Evolutionary conservation across 192 early-diverging fungal species (phyloP).

Genomic region (Coemansia sp.): DNA sequence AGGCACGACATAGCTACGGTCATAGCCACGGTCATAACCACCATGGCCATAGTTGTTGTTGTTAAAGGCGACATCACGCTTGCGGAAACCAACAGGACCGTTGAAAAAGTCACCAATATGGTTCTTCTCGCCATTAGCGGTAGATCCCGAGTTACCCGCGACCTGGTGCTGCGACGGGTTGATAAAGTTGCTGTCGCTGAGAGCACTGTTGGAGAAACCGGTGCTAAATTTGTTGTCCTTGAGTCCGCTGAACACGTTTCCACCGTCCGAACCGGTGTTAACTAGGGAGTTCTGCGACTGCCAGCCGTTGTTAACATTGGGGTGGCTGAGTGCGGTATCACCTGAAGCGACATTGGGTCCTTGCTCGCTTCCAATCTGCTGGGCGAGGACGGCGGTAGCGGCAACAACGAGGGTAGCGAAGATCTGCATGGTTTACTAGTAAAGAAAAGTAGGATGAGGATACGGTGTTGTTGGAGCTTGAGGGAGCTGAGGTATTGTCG

Average conservation of each 20-base stretch:
- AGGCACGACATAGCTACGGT: conserved; percentile 8
- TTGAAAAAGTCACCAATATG: conserved; percentile 25
- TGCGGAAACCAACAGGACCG: conserved; percentile 5
- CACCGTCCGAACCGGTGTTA: conserved; percentile 27
- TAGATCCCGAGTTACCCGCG: conserved; percentile 25
- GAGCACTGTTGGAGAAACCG: conserved; percentile 26
- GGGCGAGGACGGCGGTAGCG: conserved; percentile 53
- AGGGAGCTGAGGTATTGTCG: not conserved
- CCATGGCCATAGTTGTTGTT: conserved; percentile 31
- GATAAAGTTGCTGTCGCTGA: conserved; percentile 31
- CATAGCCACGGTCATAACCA: conserved; percentile 7
- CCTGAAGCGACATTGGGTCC: conserved; percentile 37
- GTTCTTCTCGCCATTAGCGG: conserved; percentile 33
- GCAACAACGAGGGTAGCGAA: conserved; percentile 55
- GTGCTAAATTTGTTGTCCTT: conserved; percentile 27
- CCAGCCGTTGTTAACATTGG: conserved; percentile 54
- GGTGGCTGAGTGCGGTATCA: conserved; percentile 39
- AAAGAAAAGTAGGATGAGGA: not conserved
- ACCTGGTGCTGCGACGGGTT: conserved; percentile 20
- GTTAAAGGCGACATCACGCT: conserved; percentile 32
- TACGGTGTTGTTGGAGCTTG: conserved; percentile 9
- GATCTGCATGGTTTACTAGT: conserved; percentile 47
- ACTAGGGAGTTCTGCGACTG: conserved; percentile 46
- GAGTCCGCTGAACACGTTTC: conserved; percentile 36
- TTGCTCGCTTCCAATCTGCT: conserved; percentile 44